phyloP scores from a whole-genome alignment of 2,329 filamentous ascomycete species.

The Fusarium xylarioides region DNA sequence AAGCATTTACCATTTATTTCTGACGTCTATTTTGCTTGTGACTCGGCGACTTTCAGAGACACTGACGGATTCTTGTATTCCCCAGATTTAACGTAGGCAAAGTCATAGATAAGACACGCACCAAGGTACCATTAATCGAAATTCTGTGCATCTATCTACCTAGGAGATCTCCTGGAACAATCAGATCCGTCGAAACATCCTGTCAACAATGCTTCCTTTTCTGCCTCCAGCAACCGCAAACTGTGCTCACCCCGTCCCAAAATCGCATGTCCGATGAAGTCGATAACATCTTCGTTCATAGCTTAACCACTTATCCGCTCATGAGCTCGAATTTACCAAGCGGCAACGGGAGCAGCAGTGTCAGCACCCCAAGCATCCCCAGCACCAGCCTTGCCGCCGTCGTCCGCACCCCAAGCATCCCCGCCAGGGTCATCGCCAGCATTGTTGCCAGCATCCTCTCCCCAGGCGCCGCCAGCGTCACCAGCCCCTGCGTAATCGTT shows the following conservation, averaged over 20 bases:
- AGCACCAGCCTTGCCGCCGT: neutral
- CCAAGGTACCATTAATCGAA: neutral
- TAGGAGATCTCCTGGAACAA: constrained; percentile 2
- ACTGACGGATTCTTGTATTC: neutral
- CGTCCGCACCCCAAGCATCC: neutral
- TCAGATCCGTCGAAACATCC: constrained; percentile 1
- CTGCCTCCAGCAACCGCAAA: neutral
- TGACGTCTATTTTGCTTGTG: neutral
- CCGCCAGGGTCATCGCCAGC: neutral
- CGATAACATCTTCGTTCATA: neutral
- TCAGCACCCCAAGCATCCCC: neutral
- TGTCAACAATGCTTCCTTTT: neutral
- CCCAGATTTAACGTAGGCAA: neutral
- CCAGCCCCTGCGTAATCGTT: constrained; percentile 45
- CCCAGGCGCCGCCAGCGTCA: constrained; percentile 33
- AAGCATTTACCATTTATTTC: constrained; percentile 34
- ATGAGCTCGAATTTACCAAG: constrained; percentile 10
- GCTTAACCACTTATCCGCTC: neutral
- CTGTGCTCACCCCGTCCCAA: neutral
- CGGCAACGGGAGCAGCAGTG: neutral
- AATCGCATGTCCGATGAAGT: neutral
- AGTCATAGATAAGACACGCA: neutral
- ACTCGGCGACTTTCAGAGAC: neutral
- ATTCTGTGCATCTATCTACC: constrained; percentile 16
- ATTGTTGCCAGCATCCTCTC: constrained; percentile 11